phyloP scores from a whole-genome alignment of 345 rosid species.

The Lumnitzera littorea region DNA sequence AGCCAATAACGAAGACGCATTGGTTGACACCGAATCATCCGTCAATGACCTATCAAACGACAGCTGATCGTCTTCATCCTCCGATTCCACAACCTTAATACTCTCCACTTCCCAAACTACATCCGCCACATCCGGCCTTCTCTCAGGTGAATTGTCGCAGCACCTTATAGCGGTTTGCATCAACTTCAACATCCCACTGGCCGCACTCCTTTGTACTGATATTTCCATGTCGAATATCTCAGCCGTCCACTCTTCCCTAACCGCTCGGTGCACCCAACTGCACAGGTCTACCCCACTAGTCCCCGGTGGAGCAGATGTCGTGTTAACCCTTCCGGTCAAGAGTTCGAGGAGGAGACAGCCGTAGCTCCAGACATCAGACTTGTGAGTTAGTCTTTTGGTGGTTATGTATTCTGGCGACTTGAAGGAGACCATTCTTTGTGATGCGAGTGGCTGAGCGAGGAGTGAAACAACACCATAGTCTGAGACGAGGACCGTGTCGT shows the following conservation, averaged over 20 bases:
- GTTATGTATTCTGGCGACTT: constrained; percentile 42
- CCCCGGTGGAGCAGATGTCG: constrained; percentile 39
- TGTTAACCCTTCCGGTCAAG: constrained; percentile 32
- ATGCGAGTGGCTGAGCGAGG: constrained; percentile 33
- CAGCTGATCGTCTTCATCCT: background rate
- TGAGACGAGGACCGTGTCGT: constrained; percentile 30
- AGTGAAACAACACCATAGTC: constrained; percentile 40
- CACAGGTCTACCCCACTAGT: constrained; percentile 34
- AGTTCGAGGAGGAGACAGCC: constrained; percentile 45
- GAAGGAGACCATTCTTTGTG: constrained; percentile 29
- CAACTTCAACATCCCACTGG: constrained; percentile 34
- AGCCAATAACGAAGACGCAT: background rate
- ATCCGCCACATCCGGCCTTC: constrained; percentile 42
- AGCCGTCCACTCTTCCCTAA: constrained; percentile 58
- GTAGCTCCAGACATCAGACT: constrained; percentile 51
- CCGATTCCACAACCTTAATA: background rate
- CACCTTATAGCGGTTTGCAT: constrained; percentile 40
- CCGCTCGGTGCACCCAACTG: constrained; percentile 52
- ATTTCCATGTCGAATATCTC: constrained; percentile 53
- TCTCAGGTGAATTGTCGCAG: constrained; percentile 35
- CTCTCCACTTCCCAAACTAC: constrained; percentile 15
- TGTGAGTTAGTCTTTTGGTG: constrained; percentile 22
- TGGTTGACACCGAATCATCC: constrained; percentile 11
- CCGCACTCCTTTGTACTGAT: constrained; percentile 24
- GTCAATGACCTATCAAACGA: constrained; percentile 5